Evolutionary conservation across 139 green algal species (phyloP).

Genomic region (Edaphochlamys debaryana): DNA sequence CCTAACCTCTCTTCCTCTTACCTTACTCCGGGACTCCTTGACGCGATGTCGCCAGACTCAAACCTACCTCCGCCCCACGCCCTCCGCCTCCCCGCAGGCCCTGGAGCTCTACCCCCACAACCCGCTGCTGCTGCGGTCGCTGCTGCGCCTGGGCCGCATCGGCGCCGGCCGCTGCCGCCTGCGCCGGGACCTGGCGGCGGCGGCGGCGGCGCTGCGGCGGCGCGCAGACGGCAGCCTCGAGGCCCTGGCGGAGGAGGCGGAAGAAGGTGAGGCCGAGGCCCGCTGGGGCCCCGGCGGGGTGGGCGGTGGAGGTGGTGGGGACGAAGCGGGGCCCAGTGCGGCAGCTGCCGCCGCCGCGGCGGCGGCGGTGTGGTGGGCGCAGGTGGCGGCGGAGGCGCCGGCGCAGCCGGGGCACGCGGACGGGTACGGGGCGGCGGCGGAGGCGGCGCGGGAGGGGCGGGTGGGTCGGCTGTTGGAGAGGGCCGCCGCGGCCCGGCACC

Average conservation of each 20-base stretch:
- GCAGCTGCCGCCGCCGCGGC: neutral
- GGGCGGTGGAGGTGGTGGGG: neutral
- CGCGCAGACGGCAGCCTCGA: conserved; percentile 1
- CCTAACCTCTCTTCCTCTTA: too few relatives aligned
- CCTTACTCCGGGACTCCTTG: too few relatives aligned
- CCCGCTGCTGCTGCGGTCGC: conserved; percentile 50
- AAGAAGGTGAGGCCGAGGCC: neutral
- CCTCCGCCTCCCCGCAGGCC: conserved; percentile 26
- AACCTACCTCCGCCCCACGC: too few relatives aligned
- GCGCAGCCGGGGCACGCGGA: too few relatives aligned
- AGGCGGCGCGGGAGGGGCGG: too few relatives aligned
- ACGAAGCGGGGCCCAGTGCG: neutral
- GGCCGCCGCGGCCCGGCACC: neutral
- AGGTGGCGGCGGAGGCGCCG: conserved; percentile 8
- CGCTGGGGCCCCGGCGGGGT: neutral
- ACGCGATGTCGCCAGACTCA: too few relatives aligned
- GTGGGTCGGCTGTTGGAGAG: conserved; percentile 20
- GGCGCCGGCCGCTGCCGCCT: conserved; percentile 40
- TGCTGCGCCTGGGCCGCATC: conserved; percentile 14
- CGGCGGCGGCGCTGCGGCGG: conserved; percentile 7
- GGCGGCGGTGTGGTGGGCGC: conserved; percentile 21
- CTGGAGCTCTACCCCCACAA: conserved; percentile 63
- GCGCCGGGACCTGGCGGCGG: conserved; percentile 55
- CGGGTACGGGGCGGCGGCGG: too few relatives aligned
- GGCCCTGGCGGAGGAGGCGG: conserved; percentile 11